Conservation (phyloP, 2,329 filamentous ascomycete species). For the Fusarium sacchari region DNA sequence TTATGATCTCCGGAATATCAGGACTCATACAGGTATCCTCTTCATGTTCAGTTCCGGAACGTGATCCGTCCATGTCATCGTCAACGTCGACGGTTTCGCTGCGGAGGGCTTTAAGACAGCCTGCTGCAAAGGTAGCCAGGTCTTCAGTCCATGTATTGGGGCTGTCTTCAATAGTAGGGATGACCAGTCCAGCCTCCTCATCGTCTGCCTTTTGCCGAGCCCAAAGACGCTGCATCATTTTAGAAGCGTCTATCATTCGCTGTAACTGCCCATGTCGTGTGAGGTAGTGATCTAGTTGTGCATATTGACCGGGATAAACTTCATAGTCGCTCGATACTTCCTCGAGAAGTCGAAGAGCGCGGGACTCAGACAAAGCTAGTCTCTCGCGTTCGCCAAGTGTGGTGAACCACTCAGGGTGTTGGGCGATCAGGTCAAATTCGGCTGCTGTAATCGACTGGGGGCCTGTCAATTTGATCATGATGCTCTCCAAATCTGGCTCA, state of each 20-base stretch:
- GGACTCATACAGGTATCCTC: neutral
- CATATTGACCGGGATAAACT: neutral
- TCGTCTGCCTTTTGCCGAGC: neutral
- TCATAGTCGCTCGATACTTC: neutral
- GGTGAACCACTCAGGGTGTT: neutral
- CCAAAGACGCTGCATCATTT: neutral
- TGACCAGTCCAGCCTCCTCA: neutral
- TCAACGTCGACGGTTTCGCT: neutral
- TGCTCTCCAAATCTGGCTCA: neutral
- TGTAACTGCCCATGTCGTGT: neutral
- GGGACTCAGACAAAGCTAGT: neutral
- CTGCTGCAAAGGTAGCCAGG: neutral
- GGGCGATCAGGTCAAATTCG: neutral
- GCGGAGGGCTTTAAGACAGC: neutral
- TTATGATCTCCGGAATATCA: neutral
- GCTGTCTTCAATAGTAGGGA: neutral
- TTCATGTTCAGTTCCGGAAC: neutral
- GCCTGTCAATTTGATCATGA: neutral
- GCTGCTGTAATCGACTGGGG: neutral
- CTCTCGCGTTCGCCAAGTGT: no score
- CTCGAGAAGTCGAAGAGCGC: neutral
- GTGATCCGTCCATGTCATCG: neutral
- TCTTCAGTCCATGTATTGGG: neutral
- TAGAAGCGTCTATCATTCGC: neutral
- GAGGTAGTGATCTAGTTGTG: neutral